Percentiles rank a stretch among this genome's conserved stretches.
These are phyloP conservation scores for Gaultheria prostrata DNA, from an alignment of 148 eudicot genomes.

Conservation along the genomic window DNA sequence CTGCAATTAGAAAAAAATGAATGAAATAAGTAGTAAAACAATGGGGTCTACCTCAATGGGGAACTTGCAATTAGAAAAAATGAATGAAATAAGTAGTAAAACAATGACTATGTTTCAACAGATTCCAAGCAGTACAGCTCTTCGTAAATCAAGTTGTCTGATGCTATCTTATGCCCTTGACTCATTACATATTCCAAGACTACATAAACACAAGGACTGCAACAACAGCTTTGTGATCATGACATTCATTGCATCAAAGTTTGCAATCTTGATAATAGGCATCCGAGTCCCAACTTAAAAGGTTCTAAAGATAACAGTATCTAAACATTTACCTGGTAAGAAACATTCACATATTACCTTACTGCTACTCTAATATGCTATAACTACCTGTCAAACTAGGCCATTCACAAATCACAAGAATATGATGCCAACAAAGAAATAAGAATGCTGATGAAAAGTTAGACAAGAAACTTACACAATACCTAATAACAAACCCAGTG, in stretches of 20 bases:
- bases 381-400: background rate
- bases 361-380: background rate
- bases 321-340: slow-evolving; percentile 1
- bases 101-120: background rate
- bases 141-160: background rate
- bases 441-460: background rate
- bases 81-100: background rate
- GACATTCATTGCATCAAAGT: background rate
- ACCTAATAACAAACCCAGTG: background rate
- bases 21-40: background rate
- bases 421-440: background rate
- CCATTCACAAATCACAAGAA: background rate
- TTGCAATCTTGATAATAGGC: background rate
- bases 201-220: background rate
- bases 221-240: background rate
- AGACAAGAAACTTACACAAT: background rate
- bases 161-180: background rate
- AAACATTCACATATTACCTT: background rate
- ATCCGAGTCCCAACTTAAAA: background rate
- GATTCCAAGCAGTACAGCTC: background rate
- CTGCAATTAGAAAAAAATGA: slow-evolving; percentile 42
- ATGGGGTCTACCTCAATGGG: slow-evolving; percentile 91
- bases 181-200: background rate
- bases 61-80: slow-evolving; percentile 50
- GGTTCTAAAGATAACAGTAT: background rate